Evolutionary conservation across 768 basidiomycete species (phyloP).

Genomic region (Brasilioporus rufonigricans): DNA sequence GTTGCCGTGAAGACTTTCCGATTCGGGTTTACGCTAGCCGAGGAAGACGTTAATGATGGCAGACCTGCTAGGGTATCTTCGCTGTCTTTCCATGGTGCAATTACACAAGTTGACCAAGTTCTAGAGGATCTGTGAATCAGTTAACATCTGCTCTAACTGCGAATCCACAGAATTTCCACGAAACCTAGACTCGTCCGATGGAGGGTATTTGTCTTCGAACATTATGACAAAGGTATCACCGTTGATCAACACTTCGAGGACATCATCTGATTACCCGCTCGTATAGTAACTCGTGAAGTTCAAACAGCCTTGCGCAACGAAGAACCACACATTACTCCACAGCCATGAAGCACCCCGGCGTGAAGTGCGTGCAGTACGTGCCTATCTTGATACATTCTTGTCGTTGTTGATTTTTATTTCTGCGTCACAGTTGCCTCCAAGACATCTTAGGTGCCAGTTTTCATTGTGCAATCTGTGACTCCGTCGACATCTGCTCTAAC

Average conservation of each 20-base stretch:
- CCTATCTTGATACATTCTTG: background rate
- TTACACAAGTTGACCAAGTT: too few species aligned
- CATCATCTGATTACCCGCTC: slow-evolving; percentile 51
- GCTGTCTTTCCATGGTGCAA: slow-evolving; percentile 91
- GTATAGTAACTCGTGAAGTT: slow-evolving; percentile 67
- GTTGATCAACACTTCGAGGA: background rate
- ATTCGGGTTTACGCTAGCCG: too few species aligned
- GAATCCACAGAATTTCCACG: slow-evolving; percentile 85
- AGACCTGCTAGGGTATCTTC: too few species aligned
- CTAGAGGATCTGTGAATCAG: slow-evolving; percentile 78
- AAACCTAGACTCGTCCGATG: slow-evolving; percentile 72
- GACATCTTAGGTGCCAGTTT: slow-evolving; percentile 92
- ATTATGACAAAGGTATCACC: slow-evolving; percentile 87
- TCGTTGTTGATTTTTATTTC: background rate
- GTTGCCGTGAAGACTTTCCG: too few species aligned
- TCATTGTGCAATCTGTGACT: slow-evolving; percentile 87
- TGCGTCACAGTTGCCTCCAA: slow-evolving; percentile 65
- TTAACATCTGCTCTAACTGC: slow-evolving; percentile 86
- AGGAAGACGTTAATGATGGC: too few species aligned
- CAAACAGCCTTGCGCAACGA: slow-evolving; percentile 76
- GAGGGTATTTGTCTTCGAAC: slow-evolving; percentile 80
- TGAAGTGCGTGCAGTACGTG: slow-evolving; percentile 84
- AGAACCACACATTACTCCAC: slow-evolving; percentile 1
- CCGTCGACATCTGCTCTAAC: slow-evolving; percentile 82
- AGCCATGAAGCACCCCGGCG: slow-evolving; percentile 79